phyloP scores from a whole-genome alignment of 139 green algal species.

The Volvox reticuliferus region DNA sequence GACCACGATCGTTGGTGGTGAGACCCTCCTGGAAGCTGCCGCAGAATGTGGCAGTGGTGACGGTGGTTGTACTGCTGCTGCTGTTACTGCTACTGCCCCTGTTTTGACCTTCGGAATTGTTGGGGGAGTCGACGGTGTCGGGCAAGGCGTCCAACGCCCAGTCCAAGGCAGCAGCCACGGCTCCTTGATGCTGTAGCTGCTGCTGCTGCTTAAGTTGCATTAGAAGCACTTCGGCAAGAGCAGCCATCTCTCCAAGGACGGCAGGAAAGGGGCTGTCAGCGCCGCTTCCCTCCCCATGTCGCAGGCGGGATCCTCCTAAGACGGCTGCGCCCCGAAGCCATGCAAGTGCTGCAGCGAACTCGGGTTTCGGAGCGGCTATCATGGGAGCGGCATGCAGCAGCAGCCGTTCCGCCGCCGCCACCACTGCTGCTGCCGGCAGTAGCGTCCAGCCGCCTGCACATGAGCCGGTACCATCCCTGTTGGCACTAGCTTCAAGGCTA shows the following conservation, averaged over 20 bases:
- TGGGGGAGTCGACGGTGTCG: no score
- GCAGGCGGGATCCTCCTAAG: not conserved
- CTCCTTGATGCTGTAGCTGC: not conserved
- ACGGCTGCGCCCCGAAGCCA: not conserved
- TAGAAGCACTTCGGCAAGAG: not conserved
- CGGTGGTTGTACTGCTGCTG: not conserved
- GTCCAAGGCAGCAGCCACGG: no score
- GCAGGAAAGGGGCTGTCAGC: not conserved
- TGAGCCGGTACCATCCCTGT: not conserved
- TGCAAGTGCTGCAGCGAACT: not conserved
- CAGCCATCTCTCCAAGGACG: not conserved
- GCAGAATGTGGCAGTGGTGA: no score
- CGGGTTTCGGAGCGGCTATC: not conserved
- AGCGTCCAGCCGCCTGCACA: not conserved
- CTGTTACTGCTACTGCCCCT: not conserved
- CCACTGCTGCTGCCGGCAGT: not conserved
- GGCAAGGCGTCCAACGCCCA: no score
- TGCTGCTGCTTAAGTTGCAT: not conserved
- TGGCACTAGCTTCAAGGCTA: not conserved
- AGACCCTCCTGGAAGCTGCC: no score
- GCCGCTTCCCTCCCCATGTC: not conserved
- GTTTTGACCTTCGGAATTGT: no score
- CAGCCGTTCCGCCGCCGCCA: constrained; percentile 7
- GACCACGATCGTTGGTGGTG: no score
- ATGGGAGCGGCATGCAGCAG: not conserved